Evolutionary conservation across 179 eudicot genomes (phyloP).

Genomic region (Beta macrorhiza): DNA sequence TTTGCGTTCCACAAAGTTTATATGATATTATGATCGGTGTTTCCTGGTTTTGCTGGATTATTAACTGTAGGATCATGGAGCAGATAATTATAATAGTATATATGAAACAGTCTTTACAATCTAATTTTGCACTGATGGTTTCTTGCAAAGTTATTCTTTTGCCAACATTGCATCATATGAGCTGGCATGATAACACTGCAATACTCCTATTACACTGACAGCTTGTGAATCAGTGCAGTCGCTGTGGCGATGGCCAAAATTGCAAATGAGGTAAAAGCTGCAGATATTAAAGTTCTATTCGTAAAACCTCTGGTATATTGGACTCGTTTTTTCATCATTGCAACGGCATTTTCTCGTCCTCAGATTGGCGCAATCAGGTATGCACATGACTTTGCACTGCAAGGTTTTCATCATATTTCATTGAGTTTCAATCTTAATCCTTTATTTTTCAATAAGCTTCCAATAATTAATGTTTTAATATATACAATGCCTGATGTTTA

Average conservation of each 20-base stretch:
- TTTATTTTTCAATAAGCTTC: not conserved
- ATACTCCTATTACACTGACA: constrained; percentile 15
- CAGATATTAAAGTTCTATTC: constrained; percentile 78
- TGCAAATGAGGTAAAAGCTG: constrained; percentile 91
- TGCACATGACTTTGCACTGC: not conserved
- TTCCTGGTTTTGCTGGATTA: not conserved
- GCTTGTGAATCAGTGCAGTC: constrained; percentile 50
- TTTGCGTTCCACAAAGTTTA: not conserved
- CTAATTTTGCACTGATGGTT: not conserved
- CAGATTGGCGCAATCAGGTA: constrained; percentile 89
- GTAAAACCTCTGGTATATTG: constrained; percentile 96
- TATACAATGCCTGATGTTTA: not conserved
- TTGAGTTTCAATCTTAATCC: not conserved
- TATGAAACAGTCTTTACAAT: not conserved
- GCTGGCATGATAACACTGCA: constrained; percentile 7
- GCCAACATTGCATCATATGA: constrained; percentile 6
- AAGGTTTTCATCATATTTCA: not conserved
- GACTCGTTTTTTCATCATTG: constrained; percentile 95
- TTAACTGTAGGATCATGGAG: not conserved
- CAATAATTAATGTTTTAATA: constrained; percentile 1
- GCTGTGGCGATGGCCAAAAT: constrained; percentile 89
- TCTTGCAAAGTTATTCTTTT: not conserved
- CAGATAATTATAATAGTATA: not conserved
- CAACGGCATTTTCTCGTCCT: constrained; percentile 90
- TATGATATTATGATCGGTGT: not conserved